These are phyloP conservation scores for Phytophthora nicotianae DNA, from an alignment of 352 stramenopile genomes.

Conservation along the genomic window DNA sequence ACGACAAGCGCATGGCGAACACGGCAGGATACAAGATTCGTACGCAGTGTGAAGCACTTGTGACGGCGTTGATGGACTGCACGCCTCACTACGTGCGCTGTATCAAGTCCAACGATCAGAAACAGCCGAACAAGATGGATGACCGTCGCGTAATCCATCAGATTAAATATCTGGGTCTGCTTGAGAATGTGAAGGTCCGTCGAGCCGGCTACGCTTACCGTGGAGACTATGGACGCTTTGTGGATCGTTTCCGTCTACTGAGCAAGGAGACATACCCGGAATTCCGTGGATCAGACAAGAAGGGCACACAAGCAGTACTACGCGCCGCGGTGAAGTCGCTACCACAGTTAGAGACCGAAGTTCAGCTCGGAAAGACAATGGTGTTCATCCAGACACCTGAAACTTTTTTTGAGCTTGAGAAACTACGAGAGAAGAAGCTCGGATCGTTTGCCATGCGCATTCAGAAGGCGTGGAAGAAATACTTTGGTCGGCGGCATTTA, in stretches of 20 bases:
- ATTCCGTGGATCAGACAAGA: conserved; percentile 82
- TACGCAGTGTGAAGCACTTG: conserved; percentile 88
- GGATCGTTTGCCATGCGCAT: conserved; percentile 80
- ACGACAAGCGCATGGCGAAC: conserved; percentile 81
- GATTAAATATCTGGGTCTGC: conserved; percentile 87
- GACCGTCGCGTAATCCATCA: conserved; percentile 86
- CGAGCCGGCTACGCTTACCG: conserved; percentile 86
- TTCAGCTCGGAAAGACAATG: conserved; percentile 91
- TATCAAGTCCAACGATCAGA: conserved; percentile 93
- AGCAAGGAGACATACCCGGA: conserved; percentile 86
- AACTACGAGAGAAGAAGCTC: conserved; percentile 83
- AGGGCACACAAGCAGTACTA: conserved; percentile 84
- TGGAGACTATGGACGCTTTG: conserved; percentile 86
- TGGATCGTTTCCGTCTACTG: conserved; percentile 83
- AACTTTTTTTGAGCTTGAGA: conserved; percentile 91
- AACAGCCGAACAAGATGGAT: conserved; percentile 85
- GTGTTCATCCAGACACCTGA: conserved; percentile 92
- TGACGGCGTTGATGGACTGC: conserved; percentile 89
- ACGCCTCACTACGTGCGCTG: conserved; percentile 92
- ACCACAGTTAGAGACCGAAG: conserved; percentile 77
- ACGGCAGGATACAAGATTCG: conserved; percentile 86
- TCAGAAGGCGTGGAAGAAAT: conserved; percentile 85
- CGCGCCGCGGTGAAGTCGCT: conserved; percentile 72
- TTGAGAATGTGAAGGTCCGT: conserved; percentile 91
- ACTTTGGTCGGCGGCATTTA: conserved; percentile 78